Percentiles rank a stretch among this genome's conserved stretches.
These are phyloP conservation scores for Cardamine chenopodiifolia DNA, from an alignment of 345 rosid genomes.

Conservation along the genomic window DNA sequence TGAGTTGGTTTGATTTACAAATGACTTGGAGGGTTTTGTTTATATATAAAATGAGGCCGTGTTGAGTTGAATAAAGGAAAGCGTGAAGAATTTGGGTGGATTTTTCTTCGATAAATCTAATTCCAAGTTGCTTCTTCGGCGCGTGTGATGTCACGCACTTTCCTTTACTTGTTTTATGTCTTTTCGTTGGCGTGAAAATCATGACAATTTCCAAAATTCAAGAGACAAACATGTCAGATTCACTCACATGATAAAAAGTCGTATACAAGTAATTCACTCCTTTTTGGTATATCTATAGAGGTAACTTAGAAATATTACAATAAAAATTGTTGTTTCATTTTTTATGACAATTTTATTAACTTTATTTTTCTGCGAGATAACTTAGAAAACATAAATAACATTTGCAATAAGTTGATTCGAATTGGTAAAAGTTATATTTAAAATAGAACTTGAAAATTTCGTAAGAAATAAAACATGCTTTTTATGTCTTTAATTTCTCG, in stretches of 20 bases:
- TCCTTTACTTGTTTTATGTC: neutral
- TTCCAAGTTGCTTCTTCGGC: slow-evolving; percentile 27
- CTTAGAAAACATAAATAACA: no score
- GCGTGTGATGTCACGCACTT: slow-evolving; percentile 8
- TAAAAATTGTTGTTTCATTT: no score
- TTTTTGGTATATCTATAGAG: neutral
- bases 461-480: no score
- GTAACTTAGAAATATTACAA: neutral
- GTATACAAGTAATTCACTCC: neutral
- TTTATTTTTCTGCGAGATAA: no score
- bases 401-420: no score
- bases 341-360: no score
- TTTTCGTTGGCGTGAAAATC: slow-evolving; percentile 2
- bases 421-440: no score
- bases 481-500: no score
- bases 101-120: neutral
- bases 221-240: slow-evolving; percentile 9
- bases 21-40: neutral
- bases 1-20: slow-evolving; percentile 10
- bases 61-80: slow-evolving; percentile 32
- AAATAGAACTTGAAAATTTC: no score
- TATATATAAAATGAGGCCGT: slow-evolving; percentile 26
- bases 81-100: slow-evolving; percentile 30
- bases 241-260: slow-evolving; percentile 5
- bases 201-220: slow-evolving; percentile 12